Evolutionary conservation across 352 stramenopile species (phyloP), one percentile per base, ranked within the genome.

Genomic region (Globisporangium sylvaticum): DNA sequence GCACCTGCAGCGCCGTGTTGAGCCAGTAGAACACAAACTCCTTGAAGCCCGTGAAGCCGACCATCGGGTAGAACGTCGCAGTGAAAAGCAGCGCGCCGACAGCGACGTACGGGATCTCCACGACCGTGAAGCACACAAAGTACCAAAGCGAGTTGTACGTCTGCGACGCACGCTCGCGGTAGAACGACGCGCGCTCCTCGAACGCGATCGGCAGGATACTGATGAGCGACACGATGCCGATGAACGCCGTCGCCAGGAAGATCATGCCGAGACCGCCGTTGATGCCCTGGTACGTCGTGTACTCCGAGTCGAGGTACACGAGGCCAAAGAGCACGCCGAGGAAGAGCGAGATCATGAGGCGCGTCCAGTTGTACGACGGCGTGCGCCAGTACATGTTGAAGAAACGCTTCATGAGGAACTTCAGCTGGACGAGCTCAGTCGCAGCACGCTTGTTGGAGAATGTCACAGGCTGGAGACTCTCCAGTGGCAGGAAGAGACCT

Each of bases 171-270:
- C 92, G 87, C 67, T 98, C 91, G 3, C 89, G 75, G 76, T 97
- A 97, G 69, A 94, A 98, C 48, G 91, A 84, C 37, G 87, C 87
- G 48, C 93, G 82, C 58, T 98, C 88, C 53, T 84, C 76, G 61
- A 88, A 78, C 52, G 95, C 78, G 12, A 96, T 70, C 10, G 87
- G 78, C 3, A 97, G 55, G 20, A 90, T 77, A 4, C 71, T 87
- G 55, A 91, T 76, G 58, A 96, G 79, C 32, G 77, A 81, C 20
- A 92, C 85, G 54, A 95, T 78, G 60, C 78, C 73, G 50, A 89
- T 77, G 65, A 97, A 97, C 29, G 90, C 37, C 9, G 88, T 81
- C 9, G 80, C 77, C 2, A 88, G 67, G 72, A 92, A 97, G 37
- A 96, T 87, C 20, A 95, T 79, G 27, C 84, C 82, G 29, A 95